These are phyloP conservation scores for Pulveroboletus sp. DNA, from an alignment of 768 basidiomycete species.

Conservation along the genomic window DNA sequence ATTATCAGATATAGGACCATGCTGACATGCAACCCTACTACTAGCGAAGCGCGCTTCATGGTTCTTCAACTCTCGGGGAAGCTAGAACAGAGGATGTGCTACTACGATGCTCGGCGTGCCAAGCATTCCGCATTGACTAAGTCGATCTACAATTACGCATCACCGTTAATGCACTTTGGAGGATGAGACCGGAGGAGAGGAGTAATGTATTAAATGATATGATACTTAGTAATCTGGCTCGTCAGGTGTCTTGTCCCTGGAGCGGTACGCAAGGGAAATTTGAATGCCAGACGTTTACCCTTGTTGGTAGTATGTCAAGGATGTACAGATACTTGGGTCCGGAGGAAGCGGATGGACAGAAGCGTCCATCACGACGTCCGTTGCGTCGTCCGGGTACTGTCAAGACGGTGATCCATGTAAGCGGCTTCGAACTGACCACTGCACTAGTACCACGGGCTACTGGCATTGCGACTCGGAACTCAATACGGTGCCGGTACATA, in stretches of 20 bases:
- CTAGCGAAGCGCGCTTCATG: conserved; percentile 92
- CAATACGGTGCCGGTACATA: conserved; percentile 14
- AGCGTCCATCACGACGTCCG: conserved; percentile 18
- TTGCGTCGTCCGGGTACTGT: background rate
- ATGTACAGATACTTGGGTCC: conserved; percentile 12
- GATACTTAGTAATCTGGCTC: conserved; percentile 29
- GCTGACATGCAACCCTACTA: conserved; percentile 32
- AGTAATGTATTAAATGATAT: conserved; percentile 12
- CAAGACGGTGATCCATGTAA: background rate
- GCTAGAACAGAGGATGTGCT: conserved; percentile 21
- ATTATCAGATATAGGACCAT: conserved; percentile 14
- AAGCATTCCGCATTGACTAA: conserved; percentile 13
- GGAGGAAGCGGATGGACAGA: conserved; percentile 10
- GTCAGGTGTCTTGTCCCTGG: conserved; percentile 20
- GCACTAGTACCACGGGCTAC: too few relatives aligned
- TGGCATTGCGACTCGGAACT: conserved; percentile 1
- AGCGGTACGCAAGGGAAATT: conserved; percentile 20
- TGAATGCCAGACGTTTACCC: conserved; percentile 16
- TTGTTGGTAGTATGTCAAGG: conserved; percentile 21
- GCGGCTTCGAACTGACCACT: background rate
- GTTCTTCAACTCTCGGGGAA: conserved; percentile 86
- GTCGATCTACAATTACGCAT: conserved; percentile 32
- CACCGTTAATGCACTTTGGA: conserved; percentile 24
- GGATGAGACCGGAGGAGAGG: conserved; percentile 10
- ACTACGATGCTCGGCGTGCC: conserved; percentile 11